Base-by-base conservation (phyloP, 2,329 filamentous ascomycete species). In the Zymoseptoria pseudotritici region DNA sequence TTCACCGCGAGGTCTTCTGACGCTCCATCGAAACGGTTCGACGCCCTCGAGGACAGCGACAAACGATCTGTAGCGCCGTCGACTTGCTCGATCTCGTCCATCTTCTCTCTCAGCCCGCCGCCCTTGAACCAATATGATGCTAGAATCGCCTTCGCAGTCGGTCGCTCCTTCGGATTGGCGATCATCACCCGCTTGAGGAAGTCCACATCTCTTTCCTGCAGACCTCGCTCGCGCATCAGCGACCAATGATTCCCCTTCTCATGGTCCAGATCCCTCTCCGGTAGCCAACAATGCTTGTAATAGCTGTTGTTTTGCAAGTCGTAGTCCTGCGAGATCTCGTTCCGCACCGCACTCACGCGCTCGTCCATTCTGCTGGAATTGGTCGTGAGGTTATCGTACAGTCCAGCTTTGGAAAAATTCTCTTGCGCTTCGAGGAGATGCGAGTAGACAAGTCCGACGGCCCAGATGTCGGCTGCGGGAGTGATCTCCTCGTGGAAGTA, bases 391-490 rank as follows among this genome's bases (percentile, higher is more conserved):
- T 67, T 62, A 54, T 69, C 67, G 60, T 70, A 71, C 4, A 71
- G 54, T 4, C 69, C 69, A 11, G 66, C 63, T 31, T 68, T 57
- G 42, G 60, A 58, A 50, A 70, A 69, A 10, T 63, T 57, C 19
- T 52, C 59, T n/a, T 60, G 65, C 6, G 69, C 69, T 61, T 71
- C 67, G 49, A 71, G 60, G 2, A 71, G 59, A 59, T 71, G 69
- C 50, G 63, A 69, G 54, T 66, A 66, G 13, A 71, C 65, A 19
- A 71, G 59, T 3, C 65, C 68, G 57, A 69, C 67, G 20, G 63
- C 63, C 69, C 69, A 71, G 53, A 71, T 66, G 26, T 71, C 69
- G 4, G 66, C 66, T 13, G 66, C 63, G 11, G 57, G 64, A 1
- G 66, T 65, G 54, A 71, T 67, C 20, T 65, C 62, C 46, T 63